Base-by-base conservation (phyloP, 148 eudicot species). In the Oxyria digyna region DNA sequence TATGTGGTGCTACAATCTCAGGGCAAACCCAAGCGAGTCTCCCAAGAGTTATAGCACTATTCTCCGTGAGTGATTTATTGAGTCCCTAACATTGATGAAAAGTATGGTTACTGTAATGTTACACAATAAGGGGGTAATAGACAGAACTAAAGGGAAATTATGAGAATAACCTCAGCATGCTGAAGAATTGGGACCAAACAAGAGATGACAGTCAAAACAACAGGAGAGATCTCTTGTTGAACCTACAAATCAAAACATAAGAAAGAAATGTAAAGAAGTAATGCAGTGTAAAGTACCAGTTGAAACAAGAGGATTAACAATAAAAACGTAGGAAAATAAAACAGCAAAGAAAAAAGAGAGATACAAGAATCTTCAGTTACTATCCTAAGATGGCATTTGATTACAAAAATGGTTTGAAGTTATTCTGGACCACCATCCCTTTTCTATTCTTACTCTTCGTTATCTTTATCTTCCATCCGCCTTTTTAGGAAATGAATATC, bases 11-110 rank as follows among this genome's bases (percentile, higher is more conserved):
- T 52, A 94, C 92, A 73, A 85, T 85, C 75, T 90, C 96, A 29
- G 98, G 98, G 79, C 97, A 94, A 54, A 86, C 98, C 92, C 92
- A 94, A 0, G 97, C 96, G 71, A 94, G 83, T 67, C 98, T 85
- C 68, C 98, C 98, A 69, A 90, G 92, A 15, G 97, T 90, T 72
- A 90, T 94, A n/a, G 97, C 95, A 77, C 92, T 86, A 77, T 94
- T 94, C 75, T 94, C 98, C 67, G 87, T 69, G 8, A 94, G 88
- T 63, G 98, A 90, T 79, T 94, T 94, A 68, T 94, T 87, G 49
- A 94, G 80, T 74, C 86, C 98, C 98, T 93, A 72, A 72, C 45
- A 82, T 37, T 40, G 54, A 59, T 12, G 57, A 23, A 29, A 71
- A 38, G 35, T 12, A 67, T 43, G 67, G 48, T 71, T 9, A 41